Conservation (phyloP, 1,139 yeast genomes). For the Kluyveromyces sp. region DNA sequence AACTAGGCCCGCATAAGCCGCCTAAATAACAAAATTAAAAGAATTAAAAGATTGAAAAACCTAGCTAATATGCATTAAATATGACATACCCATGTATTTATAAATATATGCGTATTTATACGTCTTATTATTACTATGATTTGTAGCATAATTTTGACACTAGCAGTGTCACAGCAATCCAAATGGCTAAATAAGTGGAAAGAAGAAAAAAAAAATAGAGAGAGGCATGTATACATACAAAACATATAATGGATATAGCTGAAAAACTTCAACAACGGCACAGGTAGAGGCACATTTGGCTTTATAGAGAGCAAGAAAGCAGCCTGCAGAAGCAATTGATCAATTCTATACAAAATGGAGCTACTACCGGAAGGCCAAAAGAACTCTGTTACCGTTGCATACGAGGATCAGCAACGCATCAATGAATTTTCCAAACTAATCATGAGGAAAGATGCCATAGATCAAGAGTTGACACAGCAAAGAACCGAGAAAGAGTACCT, state of each 20-base stretch:
- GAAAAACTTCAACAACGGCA: background rate
- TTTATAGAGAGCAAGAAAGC: background rate
- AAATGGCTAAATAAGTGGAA: no score
- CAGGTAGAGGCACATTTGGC: background rate
- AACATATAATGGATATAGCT: no score
- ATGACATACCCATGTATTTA: no score
- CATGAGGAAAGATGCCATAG: constrained; percentile 53
- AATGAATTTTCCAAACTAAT: constrained; percentile 82
- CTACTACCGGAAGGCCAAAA: constrained; percentile 58
- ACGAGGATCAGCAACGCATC: constrained; percentile 86
- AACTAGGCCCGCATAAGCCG: constrained; percentile 2
- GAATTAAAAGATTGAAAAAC: no score
- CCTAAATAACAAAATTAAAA: no score
- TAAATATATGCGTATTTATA: no score
- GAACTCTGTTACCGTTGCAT: constrained; percentile 69
- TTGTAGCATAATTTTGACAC: no score
- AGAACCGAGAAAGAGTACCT: constrained; percentile 76
- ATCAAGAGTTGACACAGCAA: constrained; percentile 42
- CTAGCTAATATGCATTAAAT: no score
- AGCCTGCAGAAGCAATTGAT: background rate
- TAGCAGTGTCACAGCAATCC: no score
- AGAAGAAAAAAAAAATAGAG: no score
- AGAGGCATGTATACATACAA: no score
- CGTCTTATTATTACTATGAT: no score
- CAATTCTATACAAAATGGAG: constrained; percentile 33